Evolutionary conservation across 2,329 filamentous ascomycete species (phyloP), one percentile per base, ranked within the genome.

Genomic region (Curvularia sp.): DNA sequence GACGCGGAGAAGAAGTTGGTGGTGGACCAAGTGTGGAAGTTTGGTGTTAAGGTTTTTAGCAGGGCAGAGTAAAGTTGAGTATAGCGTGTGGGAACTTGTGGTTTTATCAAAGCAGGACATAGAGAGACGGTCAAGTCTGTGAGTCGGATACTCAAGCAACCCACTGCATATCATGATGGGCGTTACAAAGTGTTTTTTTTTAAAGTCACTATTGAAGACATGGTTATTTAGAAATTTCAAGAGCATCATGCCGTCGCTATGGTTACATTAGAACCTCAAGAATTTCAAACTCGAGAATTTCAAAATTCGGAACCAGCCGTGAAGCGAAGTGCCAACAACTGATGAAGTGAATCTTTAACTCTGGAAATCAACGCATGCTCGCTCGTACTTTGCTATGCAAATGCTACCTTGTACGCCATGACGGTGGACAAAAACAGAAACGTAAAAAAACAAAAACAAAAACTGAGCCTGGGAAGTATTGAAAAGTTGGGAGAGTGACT

Each of bases 1-100:
- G 83, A 81, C 2, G 72, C 67, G 39, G 79, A 82, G 10, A 81
- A 77, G 61, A 83, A 81, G 57, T 78, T 94, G 41, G 80, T 84
- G 10, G 81, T 93, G n/a, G 88, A 91, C 59, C 85, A 91, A 76
- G 89, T 92, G 20, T 93, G 89, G 90, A 93, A 93, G 78, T 92
- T 92, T 80, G 90, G 90, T 5, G 49, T 61, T 9, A 75, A 67
- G 62, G 71, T 76, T 7, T 75, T 72, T 55, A 70, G 69, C 12
- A 61, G 53, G 35, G 50, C 35, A 15, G 2, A 31, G 26, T 24
- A 26, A 5, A 35, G 30, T 43, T 61, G 41, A 61, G 28, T 4
- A 39, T 28, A n/a, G 20, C 22, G 41, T 24, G 20, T 13, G 20
- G 12, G 20, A 22, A 22, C 6, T 18, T 22, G 22, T 22, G 13